Evolutionary conservation across 2,329 filamentous ascomycete species (phyloP), one percentile per base, ranked within the genome.

Genomic region (Botrytis paeoniae): DNA sequence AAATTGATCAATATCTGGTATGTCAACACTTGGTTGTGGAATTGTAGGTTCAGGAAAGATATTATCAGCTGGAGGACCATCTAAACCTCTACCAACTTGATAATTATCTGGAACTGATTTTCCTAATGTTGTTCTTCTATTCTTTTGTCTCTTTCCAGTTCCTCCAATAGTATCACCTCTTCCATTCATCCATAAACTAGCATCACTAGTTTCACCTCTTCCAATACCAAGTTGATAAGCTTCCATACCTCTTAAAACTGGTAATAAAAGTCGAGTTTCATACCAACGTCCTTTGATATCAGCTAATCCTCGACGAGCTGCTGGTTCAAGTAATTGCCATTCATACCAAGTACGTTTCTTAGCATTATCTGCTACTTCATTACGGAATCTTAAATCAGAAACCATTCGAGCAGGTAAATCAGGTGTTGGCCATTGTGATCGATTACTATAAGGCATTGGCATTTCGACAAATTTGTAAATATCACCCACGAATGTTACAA

Each of bases 211-310:
- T 41, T 82, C 81, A 37, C 83, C 83, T 8, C 72, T 68, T 43
- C 70, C 43, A 14, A 80, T 57, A 62, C 80, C 79, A 29, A 81
- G 79, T 43, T 82, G 79, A 73, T 84, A 83, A 22, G 77, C 73
- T 20, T 76, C 76, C 5, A 73, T 73, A 22, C 80, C 79, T 16
- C 79, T 76, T 3, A 83, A 75, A 51, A 81, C 80, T 0, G 82
- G 82, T 4, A 88, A 83, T 4, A 89, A 81, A 1, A 85, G 79
- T 60, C 82, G 84, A 4, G 85, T 85, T 79, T 89, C 88, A 78
- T 89, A 90, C 88, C 88, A 90, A 16, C 88, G 84, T 12, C 88
- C 88, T 78, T 88, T 88, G 76, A 89, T 80, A 59, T 88, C 85
- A 25, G 83, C 78, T 12, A 88, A 78, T 18, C 73, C 70, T 29